Evolutionary conservation across 495 filamentous ascomycete genomes (phyloP), one percentile per base, ranked within the genome.

Genomic region (Penicillium verhagenii): DNA sequence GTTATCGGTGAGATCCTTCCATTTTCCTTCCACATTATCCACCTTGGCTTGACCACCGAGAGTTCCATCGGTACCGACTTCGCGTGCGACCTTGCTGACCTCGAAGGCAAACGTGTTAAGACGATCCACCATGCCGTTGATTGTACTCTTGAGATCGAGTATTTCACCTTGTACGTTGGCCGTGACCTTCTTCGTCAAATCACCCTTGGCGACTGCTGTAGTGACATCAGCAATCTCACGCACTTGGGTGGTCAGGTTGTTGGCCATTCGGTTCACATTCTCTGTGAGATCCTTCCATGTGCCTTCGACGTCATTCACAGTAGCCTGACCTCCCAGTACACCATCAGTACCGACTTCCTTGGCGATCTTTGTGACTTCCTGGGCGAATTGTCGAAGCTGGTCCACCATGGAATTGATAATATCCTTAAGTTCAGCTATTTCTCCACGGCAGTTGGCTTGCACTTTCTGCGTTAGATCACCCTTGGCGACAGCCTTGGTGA

Each of bases 341-440:
- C 94, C 94, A 65, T 98, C 94, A 1, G 94, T 97, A 57, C 94
- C 94, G 76, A 98, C 94, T 65, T 97, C 94, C 63, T 92, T 86
- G 35, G 94, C 94, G 61, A 98, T 96, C 77, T 96, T 96, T 16
- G 94, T 97, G 45, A 98, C 94, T 78, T 98, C 92, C 43, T 93
- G 89, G 2, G 94, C 94, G 64, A 98, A 98, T 66, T 96, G 92
- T 58, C 92, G 90, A 18, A 98, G 80, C 69, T 96, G 94, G 67
- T 97, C 94, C 57, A 98, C 94, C 94, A 98, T 98, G 71, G 89
- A 91, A 70, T 98, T 98, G 75, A 98, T 97, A 38, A 95, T 98
- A 47, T 89, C 88, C 72, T 98, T 98, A 39, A 98, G 84, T 65
- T 96, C 86, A 43, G 93, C 81, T 40, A 98, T 96, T 75, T 98